Base-by-base conservation (phyloP, 2,329 filamentous ascomycete genomes). In the Aspergillus sergii region DNA sequence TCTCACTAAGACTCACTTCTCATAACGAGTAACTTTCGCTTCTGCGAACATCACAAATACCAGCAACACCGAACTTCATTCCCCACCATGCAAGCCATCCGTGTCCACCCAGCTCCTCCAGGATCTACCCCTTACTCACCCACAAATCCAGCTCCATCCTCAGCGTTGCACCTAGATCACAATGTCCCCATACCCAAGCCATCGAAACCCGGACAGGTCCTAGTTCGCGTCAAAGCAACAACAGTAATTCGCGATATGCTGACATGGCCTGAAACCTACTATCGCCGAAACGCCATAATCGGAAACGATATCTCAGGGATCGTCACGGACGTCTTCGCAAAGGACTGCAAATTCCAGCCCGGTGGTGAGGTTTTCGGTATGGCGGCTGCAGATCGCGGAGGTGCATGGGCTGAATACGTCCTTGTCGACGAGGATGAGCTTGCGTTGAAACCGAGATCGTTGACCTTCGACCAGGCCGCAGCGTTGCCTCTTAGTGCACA, bases 321-420 rank as follows among this genome's bases (percentile, higher is more conserved):
- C 6, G 69, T 73, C 1, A 48, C 34, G 6, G 58, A 67, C 11
- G 55, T 66, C 12, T 66, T 60, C 55, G 43, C 64, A 11, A 10
- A 23, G 1, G 53, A 32, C 4, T 10, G 36, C 16, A 51, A 54
- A 60, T 75, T 64, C 63, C 68, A 59, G 45, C 64, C 53, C n/a
- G 74, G 73, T 11, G 73, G 73, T 54, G 69, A 72, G 6, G 68
- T 76, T 21, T 73, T 71, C 46, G 73, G 71, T 12, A 74, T 76
- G 69, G 53, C 69, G 7, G 30, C 67, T 39, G 56, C 67, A 8
- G 54, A 69, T 19, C 67, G 70, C 3, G 66, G 30, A 14, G 64
- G 64, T 0, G 66, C 69, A 16, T 75, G 72, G 74, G 74, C 73
- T 1, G 68, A 76, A 48, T 75, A 75, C 50, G 57, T 65, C 1